Conservation (phyloP, 1,139 yeast genomes). For the Barnettozyma hawaiiensis region DNA sequence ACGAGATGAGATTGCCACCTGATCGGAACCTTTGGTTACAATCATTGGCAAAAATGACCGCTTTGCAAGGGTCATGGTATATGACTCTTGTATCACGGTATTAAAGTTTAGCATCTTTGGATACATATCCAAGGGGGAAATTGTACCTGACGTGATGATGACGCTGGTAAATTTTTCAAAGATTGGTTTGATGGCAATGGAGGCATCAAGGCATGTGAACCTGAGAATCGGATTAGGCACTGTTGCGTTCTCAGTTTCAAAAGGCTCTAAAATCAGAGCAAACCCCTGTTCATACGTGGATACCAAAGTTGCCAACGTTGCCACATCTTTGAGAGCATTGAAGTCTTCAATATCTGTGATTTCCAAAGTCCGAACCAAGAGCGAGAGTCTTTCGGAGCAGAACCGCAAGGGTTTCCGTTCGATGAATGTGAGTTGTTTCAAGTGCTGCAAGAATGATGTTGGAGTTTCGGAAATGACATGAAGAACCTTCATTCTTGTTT, state of each 20-base stretch:
- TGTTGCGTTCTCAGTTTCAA: conserved; percentile 93
- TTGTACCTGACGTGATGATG: conserved; percentile 94
- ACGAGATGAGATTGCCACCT: conserved; percentile 91
- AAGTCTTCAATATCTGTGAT: conserved; percentile 86
- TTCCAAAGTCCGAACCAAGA: conserved; percentile 84
- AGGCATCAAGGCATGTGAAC: conserved; percentile 93
- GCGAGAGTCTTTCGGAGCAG: conserved; percentile 85
- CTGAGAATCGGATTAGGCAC: conserved; percentile 97
- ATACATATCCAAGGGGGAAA: conserved; percentile 97
- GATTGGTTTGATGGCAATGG: conserved; percentile 95
- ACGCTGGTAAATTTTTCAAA: conserved; percentile 93
- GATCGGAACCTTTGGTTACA: conserved; percentile 96
- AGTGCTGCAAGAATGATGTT: conserved; percentile 80
- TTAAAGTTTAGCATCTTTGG: conserved; percentile 95
- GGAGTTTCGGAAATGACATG: conserved; percentile 98
- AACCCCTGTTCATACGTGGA: conserved; percentile 95
- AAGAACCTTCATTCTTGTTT: conserved; percentile 94
- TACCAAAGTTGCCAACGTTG: conserved; percentile 92
- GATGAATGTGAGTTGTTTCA: conserved; percentile 87
- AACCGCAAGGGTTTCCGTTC: conserved; percentile 87
- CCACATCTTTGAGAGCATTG: conserved; percentile 88
- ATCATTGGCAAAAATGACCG: conserved; percentile 92
- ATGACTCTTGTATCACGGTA: conserved; percentile 91
- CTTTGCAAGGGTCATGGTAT: conserved; percentile 91
- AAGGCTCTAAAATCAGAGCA: conserved; percentile 87